These are phyloP conservation scores for Coix lacrymajobi DNA, from an alignment of 176 grass and related monocot species.

Conservation along the genomic window DNA sequence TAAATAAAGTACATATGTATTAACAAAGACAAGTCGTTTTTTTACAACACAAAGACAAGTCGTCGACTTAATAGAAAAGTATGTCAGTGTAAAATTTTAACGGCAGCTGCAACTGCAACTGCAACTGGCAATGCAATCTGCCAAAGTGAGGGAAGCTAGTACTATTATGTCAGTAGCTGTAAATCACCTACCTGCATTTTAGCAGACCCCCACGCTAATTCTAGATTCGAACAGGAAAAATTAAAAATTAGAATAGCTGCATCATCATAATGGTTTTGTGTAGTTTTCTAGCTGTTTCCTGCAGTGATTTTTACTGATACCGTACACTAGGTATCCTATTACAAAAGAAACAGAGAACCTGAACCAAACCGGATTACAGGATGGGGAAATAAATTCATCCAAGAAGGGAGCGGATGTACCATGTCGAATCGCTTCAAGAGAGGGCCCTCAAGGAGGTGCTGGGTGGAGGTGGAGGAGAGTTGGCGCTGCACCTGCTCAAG, in stretches of 20 bases:
- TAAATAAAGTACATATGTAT: not conserved
- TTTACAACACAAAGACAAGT: not conserved
- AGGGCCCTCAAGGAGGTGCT: slow-evolving; percentile 77
- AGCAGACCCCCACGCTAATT: no score
- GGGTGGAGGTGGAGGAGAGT: slow-evolving; percentile 64
- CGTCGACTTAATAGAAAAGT: not conserved
- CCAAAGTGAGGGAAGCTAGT: not conserved
- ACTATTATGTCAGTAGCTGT: no score
- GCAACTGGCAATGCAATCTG: not conserved
- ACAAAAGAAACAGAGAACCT: not conserved
- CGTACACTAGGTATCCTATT: not conserved
- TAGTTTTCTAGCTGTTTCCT: no score
- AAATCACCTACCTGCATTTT: no score
- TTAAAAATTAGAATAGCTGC: no score
- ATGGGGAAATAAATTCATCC: no score
- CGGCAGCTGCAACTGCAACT: not conserved
- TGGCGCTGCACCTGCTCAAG: slow-evolving; percentile 78
- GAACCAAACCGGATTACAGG: not conserved
- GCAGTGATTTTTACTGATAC: no score
- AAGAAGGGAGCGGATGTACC: not conserved
- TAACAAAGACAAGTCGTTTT: no score
- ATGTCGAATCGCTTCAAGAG: slow-evolving; percentile 80
- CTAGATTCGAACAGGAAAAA: no score
- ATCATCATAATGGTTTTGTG: not conserved
- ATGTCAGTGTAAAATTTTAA: not conserved